Conservation (phyloP, 306 rosid genomes). For the Glycine tomentella region DNA sequence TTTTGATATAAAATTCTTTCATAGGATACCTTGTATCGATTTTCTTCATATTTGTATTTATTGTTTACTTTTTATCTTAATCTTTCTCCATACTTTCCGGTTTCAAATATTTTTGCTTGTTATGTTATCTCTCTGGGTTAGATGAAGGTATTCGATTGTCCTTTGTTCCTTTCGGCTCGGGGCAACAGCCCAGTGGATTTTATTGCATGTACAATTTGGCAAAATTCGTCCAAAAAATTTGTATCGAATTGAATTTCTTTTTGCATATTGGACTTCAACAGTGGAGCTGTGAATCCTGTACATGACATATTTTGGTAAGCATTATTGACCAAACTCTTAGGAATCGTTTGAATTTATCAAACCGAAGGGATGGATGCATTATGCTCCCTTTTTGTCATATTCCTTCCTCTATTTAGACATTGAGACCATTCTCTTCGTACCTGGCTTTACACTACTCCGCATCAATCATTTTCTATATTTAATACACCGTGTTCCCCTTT, state of each 20-base stretch:
- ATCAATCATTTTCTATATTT: constrained; percentile 26
- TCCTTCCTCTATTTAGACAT: neutral
- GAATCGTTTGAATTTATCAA: constrained; percentile 20
- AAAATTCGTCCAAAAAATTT: neutral
- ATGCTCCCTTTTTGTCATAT: neutral
- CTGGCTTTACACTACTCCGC: neutral
- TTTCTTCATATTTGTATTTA: constrained; percentile 47
- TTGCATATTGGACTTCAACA: neutral
- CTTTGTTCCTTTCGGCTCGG: neutral
- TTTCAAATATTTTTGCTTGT: neutral
- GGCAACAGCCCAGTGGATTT: neutral
- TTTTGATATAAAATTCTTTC: constrained; percentile 57
- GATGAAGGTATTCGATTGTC: neutral
- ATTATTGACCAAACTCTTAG: constrained; percentile 21
- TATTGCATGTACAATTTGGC: neutral
- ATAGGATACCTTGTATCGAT: constrained; percentile 52
- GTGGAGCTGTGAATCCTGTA: constrained; percentile 20
- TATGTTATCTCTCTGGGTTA: neutral
- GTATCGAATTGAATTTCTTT: neutral
- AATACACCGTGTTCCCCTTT: neutral
- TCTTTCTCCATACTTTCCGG: constrained; percentile 21
- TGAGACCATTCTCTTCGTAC: neutral
- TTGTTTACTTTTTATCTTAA: neutral
- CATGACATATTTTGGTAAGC: constrained; percentile 14
- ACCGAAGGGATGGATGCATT: neutral